phyloP scores from a whole-genome alignment of 495 filamentous ascomycete genomes.

The Neurospora terricola region DNA sequence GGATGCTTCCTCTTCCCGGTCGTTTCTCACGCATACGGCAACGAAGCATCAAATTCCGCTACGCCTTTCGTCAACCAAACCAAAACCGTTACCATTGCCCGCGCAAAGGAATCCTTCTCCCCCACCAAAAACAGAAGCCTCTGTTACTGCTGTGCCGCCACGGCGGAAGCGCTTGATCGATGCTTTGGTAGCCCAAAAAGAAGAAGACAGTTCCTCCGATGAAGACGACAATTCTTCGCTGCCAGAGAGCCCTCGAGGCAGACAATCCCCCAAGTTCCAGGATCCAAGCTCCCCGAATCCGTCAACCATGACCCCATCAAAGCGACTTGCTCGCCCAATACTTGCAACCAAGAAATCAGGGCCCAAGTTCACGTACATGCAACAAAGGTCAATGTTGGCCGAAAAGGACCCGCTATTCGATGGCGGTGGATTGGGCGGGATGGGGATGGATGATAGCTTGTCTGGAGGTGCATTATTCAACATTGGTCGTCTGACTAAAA shows the following conservation, averaged over 20 bases:
- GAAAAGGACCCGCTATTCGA: constrained; percentile 30
- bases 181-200: constrained; percentile 37
- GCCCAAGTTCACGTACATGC: constrained; percentile 38
- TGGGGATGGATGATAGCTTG: constrained; percentile 18
- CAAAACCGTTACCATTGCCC: constrained; percentile 2
- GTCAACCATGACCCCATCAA: not conserved
- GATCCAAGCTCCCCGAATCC: constrained; percentile 10
- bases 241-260: not conserved
- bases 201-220: constrained; percentile 11
- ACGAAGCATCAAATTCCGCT: constrained; percentile 28
- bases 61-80: constrained; percentile 20
- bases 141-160: not conserved
- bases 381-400: constrained; percentile 37
- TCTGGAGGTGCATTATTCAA: constrained; percentile 30
- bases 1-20: constrained; percentile 4
- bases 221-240: constrained; percentile 5
- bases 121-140: not conserved
- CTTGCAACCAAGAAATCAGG: constrained; percentile 16
- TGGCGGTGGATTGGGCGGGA: constrained; percentile 12
- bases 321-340: constrained; percentile 7
- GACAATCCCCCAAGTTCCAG: constrained; percentile 3
- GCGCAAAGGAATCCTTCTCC: constrained; percentile 7
- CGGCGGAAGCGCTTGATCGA: constrained; percentile 46
- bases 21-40: constrained; percentile 15
- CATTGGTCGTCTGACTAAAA: constrained; percentile 26